These are phyloP conservation scores for Paspalum vaginatum DNA, from an alignment of 176 grass and related monocot species.

Conservation along the genomic window DNA sequence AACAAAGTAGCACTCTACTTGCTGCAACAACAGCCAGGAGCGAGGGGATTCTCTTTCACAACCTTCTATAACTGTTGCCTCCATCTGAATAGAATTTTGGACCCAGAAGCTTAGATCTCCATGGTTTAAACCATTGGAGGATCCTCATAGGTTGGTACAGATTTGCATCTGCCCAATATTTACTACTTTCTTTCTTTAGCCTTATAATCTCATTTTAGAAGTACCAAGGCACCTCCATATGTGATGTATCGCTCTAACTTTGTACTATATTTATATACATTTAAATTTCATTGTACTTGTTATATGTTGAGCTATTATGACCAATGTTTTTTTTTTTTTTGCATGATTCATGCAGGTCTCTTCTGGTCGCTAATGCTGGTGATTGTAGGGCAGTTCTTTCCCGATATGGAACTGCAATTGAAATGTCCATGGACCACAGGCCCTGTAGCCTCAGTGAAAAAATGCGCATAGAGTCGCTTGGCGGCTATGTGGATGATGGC, in stretches of 20 bases:
- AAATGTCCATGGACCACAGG: conserved; percentile 90
- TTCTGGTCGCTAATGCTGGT: conserved; percentile 87
- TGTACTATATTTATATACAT: not conserved
- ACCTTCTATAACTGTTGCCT: not conserved
- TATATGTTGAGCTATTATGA: not conserved
- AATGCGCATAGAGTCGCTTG: conserved; percentile 67
- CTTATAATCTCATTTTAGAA: not conserved
- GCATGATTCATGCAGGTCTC: conserved; percentile 56
- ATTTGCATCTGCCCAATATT: not conserved
- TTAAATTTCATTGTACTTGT: conserved; percentile 6
- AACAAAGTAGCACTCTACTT: no score
- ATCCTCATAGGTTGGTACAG: not conserved
- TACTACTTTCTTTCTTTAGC: not conserved
- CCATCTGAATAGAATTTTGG: conserved; percentile 6
- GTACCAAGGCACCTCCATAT: not conserved
- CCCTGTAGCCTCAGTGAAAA: conserved; percentile 68
- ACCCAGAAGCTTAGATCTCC: not conserved
- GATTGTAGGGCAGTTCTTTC: conserved; percentile 95
- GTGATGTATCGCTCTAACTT: not conserved
- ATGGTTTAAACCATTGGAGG: not conserved
- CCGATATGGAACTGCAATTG: conserved; percentile 61
- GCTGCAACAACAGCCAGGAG: no score
- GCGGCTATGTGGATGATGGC: conserved; percentile 78
- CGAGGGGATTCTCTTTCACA: not conserved
- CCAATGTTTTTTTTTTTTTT: not conserved